Evolutionary conservation across 139 green algal species (phyloP).

Genomic region (Monoraphidium neglectum): DNA sequence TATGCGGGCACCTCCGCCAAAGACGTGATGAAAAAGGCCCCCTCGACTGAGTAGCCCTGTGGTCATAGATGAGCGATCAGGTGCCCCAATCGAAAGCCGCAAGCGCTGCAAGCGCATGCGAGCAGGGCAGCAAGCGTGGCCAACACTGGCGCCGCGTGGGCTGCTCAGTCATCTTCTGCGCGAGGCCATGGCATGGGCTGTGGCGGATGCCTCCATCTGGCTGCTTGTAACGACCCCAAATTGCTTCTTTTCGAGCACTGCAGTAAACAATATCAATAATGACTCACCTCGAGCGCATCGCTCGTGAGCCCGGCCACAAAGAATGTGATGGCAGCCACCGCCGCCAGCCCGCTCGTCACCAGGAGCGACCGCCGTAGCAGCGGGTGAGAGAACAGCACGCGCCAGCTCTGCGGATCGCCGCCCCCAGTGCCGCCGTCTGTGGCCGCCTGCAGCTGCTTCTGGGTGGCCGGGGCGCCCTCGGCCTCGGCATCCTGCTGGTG

Average conservation of each 20-base stretch:
- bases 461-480: not conserved
- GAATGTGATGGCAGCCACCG: not conserved
- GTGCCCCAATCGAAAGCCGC: too few relatives aligned
- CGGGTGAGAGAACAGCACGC: not conserved
- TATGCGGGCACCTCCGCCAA: too few relatives aligned
- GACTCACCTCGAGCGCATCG: not conserved
- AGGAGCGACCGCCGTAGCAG: conserved; percentile 10
- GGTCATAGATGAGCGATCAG: too few relatives aligned
- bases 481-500: not conserved
- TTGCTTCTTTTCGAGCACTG: too few relatives aligned
- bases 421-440: not conserved
- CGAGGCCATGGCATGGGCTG: too few relatives aligned
- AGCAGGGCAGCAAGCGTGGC: not conserved
- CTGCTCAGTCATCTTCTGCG: too few relatives aligned
- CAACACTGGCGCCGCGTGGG: not conserved
- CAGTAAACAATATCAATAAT: too few relatives aligned
- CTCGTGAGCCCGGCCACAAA: not conserved
- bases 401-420: not conserved
- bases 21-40: too few relatives aligned
- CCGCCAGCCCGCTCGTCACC: not conserved
- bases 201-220: too few relatives aligned
- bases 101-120: too few relatives aligned
- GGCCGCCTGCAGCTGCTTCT: conserved; percentile 1
- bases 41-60: too few relatives aligned
- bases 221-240: too few relatives aligned